Percentiles rank a stretch among this genome's conserved stretches.
Evolutionary conservation across 75 land plant species (phyloP).

Genomic region (Cryptomeria japonica): DNA sequence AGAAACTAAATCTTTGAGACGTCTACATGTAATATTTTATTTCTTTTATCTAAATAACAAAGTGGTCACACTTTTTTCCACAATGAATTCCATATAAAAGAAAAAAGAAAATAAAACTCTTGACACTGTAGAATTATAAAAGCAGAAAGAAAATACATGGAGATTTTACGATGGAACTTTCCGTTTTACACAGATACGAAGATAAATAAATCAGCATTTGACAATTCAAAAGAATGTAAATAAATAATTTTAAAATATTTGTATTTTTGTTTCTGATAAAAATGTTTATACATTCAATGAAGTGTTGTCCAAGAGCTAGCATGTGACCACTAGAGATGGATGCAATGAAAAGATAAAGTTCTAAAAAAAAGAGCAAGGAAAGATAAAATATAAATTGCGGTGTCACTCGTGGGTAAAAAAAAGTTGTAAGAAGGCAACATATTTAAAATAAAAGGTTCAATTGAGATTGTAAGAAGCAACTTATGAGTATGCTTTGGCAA

Average conservation of each 20-base stretch:
- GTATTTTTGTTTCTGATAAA: background rate
- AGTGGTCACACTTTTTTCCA: background rate
- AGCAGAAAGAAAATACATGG: background rate
- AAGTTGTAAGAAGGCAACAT: background rate
- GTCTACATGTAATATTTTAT: background rate
- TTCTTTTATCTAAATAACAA: background rate
- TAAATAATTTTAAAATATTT: background rate
- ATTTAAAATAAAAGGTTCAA: too few species aligned
- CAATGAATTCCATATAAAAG: background rate
- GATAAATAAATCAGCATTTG: background rate
- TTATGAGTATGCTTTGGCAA: too few species aligned
- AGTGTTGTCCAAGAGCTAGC: background rate
- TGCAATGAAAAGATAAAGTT: background rate
- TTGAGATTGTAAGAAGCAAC: background rate
- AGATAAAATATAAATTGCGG: background rate
- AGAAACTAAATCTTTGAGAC: background rate
- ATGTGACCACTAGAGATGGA: background rate
- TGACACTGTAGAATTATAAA: background rate
- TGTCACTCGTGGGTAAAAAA: too few species aligned
- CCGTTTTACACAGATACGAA: background rate
- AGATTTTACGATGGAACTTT: background rate
- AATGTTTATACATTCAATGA: background rate
- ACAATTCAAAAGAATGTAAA: background rate
- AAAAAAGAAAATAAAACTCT: too few species aligned
- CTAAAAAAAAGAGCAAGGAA: background rate